phyloP scores from a whole-genome alignment of 1,139 yeast species.

The Geotrichum siamense region DNA sequence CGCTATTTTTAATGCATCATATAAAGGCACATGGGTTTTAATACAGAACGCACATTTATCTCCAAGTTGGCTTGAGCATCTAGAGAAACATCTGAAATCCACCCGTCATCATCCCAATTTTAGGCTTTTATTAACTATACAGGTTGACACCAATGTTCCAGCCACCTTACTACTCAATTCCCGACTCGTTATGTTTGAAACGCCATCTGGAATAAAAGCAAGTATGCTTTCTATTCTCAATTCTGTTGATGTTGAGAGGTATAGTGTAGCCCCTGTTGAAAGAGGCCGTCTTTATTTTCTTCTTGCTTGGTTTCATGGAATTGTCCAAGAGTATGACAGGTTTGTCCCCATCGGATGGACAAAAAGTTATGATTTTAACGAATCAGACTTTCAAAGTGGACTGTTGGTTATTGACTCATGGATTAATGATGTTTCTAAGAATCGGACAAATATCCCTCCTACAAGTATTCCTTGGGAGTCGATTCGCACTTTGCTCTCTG shows the following conservation, averaged over 20 bases:
- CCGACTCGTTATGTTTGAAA: conserved; percentile 52
- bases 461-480: conserved; percentile 52
- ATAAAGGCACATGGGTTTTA: conserved; percentile 57
- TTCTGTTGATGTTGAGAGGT: conserved; percentile 24
- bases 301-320: conserved; percentile 63
- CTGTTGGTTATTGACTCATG: conserved; percentile 41
- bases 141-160: conserved; percentile 47
- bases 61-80: conserved; percentile 49
- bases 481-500: conserved; percentile 45
- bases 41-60: conserved; percentile 77
- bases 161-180: conserved; percentile 47
- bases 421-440: conserved; percentile 31
- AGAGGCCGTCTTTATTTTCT: conserved; percentile 46
- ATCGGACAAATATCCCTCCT: conserved; percentile 42
- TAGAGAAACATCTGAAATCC: conserved; percentile 43
- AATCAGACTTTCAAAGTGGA: conserved; percentile 61
- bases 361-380: conserved; percentile 60
- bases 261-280: conserved; percentile 39
- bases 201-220: conserved; percentile 52
- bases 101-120: conserved; percentile 34
- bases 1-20: conserved; percentile 43
- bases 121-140: conserved; percentile 56
- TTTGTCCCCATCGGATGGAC: conserved; percentile 59
- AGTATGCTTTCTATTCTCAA: conserved; percentile 38
- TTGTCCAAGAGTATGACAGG: conserved; percentile 52